Percentiles rank a stretch among this genome's conserved stretches.
phyloP scores from a whole-genome alignment of 768 basidiomycete genomes.

The Xerocomellus intermedius region DNA sequence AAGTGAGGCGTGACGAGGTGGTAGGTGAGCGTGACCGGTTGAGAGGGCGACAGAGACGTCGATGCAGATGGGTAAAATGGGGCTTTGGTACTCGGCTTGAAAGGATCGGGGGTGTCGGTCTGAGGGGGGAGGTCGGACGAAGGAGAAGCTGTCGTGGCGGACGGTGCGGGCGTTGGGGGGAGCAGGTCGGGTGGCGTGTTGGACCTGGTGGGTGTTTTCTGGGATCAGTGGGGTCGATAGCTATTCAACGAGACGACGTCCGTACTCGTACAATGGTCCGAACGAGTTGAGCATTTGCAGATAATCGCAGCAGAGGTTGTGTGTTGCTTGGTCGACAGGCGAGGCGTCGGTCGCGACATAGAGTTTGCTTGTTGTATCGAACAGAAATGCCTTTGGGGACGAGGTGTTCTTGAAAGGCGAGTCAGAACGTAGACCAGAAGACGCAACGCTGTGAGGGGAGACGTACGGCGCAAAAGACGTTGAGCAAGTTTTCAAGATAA shows the following conservation, averaged over 20 bases:
- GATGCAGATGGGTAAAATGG: conserved; percentile 71
- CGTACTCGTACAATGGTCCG: conserved; percentile 80
- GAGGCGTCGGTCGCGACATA: conserved; percentile 95
- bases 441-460: neutral
- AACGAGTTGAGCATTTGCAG: conserved; percentile 85
- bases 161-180: conserved; percentile 13
- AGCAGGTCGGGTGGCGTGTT: conserved; percentile 6
- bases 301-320: conserved; percentile 90
- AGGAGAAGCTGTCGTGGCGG: neutral
- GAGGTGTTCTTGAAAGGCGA: conserved; percentile 67
- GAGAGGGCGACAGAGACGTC: conserved; percentile 55
- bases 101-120: conserved; percentile 3
- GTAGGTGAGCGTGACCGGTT: conserved; percentile 75
- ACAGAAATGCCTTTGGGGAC: conserved; percentile 91
- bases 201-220: conserved; percentile 17
- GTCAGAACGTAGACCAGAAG: neutral
- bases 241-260: neutral
- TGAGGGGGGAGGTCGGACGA: neutral
- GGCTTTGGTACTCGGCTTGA: conserved; percentile 34
- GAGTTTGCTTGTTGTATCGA: conserved; percentile 79
- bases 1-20: conserved; percentile 75
- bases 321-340: conserved; percentile 84
- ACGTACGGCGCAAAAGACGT: conserved; percentile 77
- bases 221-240: conserved; percentile 2
- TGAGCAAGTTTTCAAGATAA: conserved; percentile 82